Conservation (phyloP, 768 basidiomycete genomes). For the Suillus brevipes region DNA sequence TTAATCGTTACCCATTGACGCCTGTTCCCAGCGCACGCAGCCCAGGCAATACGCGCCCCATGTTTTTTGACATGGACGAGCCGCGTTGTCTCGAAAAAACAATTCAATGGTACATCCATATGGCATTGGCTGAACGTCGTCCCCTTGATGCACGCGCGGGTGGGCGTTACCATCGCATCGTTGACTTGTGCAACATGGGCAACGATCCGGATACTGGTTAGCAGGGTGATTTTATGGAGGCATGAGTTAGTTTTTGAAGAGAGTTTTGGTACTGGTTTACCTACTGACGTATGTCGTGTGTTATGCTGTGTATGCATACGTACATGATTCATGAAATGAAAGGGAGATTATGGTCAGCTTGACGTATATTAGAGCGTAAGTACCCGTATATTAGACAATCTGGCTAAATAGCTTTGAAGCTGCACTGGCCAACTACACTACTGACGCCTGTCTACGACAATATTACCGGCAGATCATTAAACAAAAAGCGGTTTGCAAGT, state of each 20-base stretch:
- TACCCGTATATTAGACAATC: too few relatives aligned
- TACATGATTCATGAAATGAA: background rate
- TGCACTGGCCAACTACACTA: too few relatives aligned
- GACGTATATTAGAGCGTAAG: background rate
- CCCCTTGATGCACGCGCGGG: constrained; percentile 14
- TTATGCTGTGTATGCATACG: background rate
- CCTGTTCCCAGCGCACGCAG: background rate
- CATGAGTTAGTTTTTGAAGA: background rate
- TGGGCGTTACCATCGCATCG: constrained; percentile 7
- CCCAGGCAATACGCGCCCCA: constrained; percentile 9
- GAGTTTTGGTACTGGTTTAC: background rate
- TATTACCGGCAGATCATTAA: too few relatives aligned
- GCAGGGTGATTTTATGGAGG: background rate
- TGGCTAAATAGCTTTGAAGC: too few relatives aligned
- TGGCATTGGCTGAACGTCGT: constrained; percentile 6
- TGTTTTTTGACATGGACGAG: constrained; percentile 12
- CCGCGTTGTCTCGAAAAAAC: background rate
- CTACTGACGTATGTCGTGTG: too few relatives aligned
- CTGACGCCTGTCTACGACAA: too few relatives aligned
- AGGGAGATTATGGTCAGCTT: background rate
- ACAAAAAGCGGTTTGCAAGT: too few relatives aligned
- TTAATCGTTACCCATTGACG: constrained; percentile 2
- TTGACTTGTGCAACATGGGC: background rate
- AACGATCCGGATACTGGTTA: constrained; percentile 3
- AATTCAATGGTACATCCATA: constrained; percentile 1